Conservation (phyloP, 441 rosid species). For the Jatropha podagrica region DNA sequence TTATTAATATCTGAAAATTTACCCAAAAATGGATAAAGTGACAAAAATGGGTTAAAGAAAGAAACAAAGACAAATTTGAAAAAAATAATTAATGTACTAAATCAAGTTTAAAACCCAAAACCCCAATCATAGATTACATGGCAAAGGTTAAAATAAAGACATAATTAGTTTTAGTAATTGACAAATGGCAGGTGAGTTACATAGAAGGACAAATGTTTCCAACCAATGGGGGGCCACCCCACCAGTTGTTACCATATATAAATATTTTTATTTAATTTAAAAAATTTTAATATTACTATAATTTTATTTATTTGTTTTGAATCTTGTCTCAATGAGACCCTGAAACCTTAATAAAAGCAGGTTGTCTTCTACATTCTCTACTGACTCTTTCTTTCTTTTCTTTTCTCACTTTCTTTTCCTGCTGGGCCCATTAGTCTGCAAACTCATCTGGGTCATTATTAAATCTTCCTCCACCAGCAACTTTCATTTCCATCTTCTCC, state of each 20-base stretch:
- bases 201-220: conserved; percentile 32
- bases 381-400: conserved; percentile 18
- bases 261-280: neutral
- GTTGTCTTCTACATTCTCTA: conserved; percentile 69
- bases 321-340: conserved; percentile 48
- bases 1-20: neutral
- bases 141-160: neutral
- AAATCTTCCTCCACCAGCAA: conserved; percentile 34
- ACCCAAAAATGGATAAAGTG: neutral
- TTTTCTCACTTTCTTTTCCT: neutral
- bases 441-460: conserved; percentile 32
- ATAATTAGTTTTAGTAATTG: neutral
- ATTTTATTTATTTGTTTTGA: conserved; percentile 19
- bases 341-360: conserved; percentile 76
- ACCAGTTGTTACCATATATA: conserved; percentile 24
- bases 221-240: conserved; percentile 27
- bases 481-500: conserved; percentile 7
- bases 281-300: neutral
- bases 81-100: neutral
- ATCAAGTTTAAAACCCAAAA: neutral
- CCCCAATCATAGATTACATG: too few relatives aligned
- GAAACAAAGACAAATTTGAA: neutral
- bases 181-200: conserved; percentile 29
- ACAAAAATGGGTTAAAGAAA: neutral
- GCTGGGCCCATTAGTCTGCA: conserved; percentile 40